Percentiles rank a stretch among this genome's conserved stretches.
phyloP scores from a whole-genome alignment of 352 stramenopile genomes.

The Globisporangium recalcitrans region DNA sequence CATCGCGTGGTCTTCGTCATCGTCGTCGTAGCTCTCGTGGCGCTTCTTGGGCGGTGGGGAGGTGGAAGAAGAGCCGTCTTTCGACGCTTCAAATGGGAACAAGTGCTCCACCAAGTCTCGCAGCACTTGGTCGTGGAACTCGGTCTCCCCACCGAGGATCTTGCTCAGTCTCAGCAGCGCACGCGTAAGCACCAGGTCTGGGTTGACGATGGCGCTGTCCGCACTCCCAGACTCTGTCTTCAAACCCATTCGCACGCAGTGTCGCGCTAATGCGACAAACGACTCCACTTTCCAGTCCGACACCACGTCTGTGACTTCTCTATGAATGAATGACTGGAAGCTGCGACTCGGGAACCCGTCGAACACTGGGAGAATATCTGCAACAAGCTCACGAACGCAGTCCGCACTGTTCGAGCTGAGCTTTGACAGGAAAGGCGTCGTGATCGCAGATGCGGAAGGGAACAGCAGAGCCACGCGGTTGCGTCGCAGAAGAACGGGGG shows the following conservation, averaged over 20 bases:
- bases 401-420: constrained; percentile 25
- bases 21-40: constrained; percentile 18
- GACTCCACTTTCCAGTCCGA: constrained; percentile 68
- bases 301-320: constrained; percentile 48
- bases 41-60: constrained; percentile 21
- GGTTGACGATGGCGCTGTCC: constrained; percentile 10
- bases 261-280: constrained; percentile 54
- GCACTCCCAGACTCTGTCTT: constrained; percentile 7
- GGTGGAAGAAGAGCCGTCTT: constrained; percentile 19
- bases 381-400: constrained; percentile 41
- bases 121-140: constrained; percentile 54
- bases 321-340: constrained; percentile 57
- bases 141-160: constrained; percentile 34
- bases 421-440: constrained; percentile 41
- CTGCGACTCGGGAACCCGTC: constrained; percentile 54
- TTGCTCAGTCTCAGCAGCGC: constrained; percentile 58
- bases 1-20: constrained; percentile 35
- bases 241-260: constrained; percentile 53
- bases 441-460: constrained; percentile 46
- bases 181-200: constrained; percentile 47
- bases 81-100: constrained; percentile 40
- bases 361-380: constrained; percentile 59
- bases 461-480: constrained; percentile 69
- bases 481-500: constrained; percentile 56
- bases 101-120: constrained; percentile 51